Evolutionary conservation across 202 grass and related monocot genomes (phyloP).

Genomic region (Schoenoplectus triqueter): DNA sequence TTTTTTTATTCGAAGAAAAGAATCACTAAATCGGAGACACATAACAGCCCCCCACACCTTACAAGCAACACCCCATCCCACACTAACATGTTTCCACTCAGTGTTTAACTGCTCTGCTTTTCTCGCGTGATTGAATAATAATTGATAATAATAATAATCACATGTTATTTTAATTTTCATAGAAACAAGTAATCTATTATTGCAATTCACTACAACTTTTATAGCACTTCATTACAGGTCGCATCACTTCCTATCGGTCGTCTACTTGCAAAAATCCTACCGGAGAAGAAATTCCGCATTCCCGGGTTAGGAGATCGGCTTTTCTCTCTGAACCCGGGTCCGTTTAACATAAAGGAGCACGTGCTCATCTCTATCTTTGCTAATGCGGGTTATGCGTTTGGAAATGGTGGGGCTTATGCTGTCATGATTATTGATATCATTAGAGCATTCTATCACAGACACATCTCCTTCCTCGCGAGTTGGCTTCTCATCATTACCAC

Average conservation of each 20-base stretch:
- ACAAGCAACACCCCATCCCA: background rate
- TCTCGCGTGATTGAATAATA: background rate
- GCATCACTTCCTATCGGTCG: constrained; percentile 51
- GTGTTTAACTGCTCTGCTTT: background rate
- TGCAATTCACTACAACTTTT: background rate
- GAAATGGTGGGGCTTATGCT: constrained; percentile 76
- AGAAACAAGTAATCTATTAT: background rate
- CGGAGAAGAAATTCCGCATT: constrained; percentile 45
- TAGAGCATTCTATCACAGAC: constrained; percentile 50
- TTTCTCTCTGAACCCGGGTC: constrained; percentile 78
- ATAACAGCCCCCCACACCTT: background rate
- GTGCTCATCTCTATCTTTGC: constrained; percentile 89
- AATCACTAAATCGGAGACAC: constrained; percentile 1
- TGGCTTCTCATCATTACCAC: constrained; percentile 82
- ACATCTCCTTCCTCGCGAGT: constrained; percentile 52
- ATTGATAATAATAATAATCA: background rate
- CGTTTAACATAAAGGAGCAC: constrained; percentile 98
- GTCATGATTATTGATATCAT: constrained; percentile 74
- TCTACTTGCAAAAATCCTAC: constrained; percentile 48
- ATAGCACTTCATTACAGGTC: constrained; percentile 35
- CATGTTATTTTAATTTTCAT: background rate
- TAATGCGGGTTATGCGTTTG: constrained; percentile 85
- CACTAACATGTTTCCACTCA: constrained; percentile 14
- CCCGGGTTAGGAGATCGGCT: constrained; percentile 45
- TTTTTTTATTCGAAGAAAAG: background rate